Base-by-base conservation (phyloP, 1,284 basidiomycete genomes). In the Fomes fomentarius region DNA sequence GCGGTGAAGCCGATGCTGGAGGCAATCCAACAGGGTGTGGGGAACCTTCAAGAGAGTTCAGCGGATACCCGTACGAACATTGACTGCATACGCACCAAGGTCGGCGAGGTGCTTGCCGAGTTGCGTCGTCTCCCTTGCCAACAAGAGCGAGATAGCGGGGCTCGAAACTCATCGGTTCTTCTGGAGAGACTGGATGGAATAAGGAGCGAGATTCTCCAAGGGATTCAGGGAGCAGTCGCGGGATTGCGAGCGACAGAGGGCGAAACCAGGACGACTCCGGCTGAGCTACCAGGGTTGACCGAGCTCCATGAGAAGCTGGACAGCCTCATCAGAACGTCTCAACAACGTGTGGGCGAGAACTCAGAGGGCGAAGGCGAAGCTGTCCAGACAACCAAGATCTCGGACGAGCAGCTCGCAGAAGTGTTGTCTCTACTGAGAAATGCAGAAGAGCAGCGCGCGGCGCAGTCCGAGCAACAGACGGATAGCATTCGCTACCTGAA, bases 401-500 rank as follows among this genome's bases (percentile, higher is more conserved):
- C n/a, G n/a, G n/a, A n/a, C n/a, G n/a, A n/a, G 22, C 43, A 82
- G 76, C 55, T 82, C 3, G 67, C 75, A 47, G 75, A 75, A 52
- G 72, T 85, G 19, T 48, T 83, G 40, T 64, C 64, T 6, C 63
- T 82, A 14, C 63, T 87, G 9, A 74, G 74, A 52, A 71, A 71
- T 22, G 80, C 80, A 5, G 72, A 76, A 48, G 73, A 69, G 17
- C 77, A 81, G 56, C 79, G 76, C 33, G 72, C 71, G 3, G 55
- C 77, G 2, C 79, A 83, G 59, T 64, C 74, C 19, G 80, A 83
- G 50, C 85, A 87, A 62, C 88, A 90, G 63, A 75, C 77, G 4
- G 88, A 91, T 57, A 88, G 80, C 56, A 81, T 85, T 53, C 80
- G 87, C 19, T 91, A 91, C 66, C 77, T 91, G 22, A 85, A 87